Base-by-base conservation (phyloP, 495 filamentous ascomycete genomes). In the Aspergillus taichungensis region DNA sequence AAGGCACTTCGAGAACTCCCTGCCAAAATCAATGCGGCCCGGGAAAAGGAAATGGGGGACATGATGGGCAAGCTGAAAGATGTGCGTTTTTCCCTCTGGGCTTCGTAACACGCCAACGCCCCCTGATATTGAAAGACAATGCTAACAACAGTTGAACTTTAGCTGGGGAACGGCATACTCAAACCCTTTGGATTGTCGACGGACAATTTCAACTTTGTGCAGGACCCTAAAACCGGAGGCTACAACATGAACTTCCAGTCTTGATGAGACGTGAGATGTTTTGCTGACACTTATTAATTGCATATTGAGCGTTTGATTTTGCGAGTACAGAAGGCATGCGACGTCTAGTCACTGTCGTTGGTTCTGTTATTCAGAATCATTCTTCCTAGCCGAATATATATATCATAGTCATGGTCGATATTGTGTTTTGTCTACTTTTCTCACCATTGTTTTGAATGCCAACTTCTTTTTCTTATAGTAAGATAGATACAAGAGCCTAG, bases 1-100 rank as follows among this genome's bases (percentile, higher is more conserved):
- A 62, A 68, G 35, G 83, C 84, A 33, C 66, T 94, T 28, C 64
- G 67, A 32, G 66, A 64, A 27, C 70, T 96, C 9, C 83, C 85
- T 3, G 65, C 69, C 14, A 73, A 72, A 49, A 78, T 88, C 34
- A 84, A 88, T 36, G 73, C 74, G 30, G 89, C 89, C 3, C 82
- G 83, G 62, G 82, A 92, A 54, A 82, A 73, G 55, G 92, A 98
- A 64, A 88, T 89, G 75, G 79, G 72, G 6, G 91, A 98, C 63
- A 95, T 96, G 86, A 89, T 95, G 86, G 85, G 82, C 18, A 96
- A 96, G 67, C 64, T 98, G 64, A 96, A 94, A 64, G 80, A 85
- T 55, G 80, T 85, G 45, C 71, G 79, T 76, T 18, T 28, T 32
- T 28, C 13, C 30, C n/a, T 14, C 11, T 41, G 6, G 34, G 6